Base-by-base conservation (phyloP, 2,329 filamentous ascomycete species). In the Colletotrichum chlorophyti region DNA sequence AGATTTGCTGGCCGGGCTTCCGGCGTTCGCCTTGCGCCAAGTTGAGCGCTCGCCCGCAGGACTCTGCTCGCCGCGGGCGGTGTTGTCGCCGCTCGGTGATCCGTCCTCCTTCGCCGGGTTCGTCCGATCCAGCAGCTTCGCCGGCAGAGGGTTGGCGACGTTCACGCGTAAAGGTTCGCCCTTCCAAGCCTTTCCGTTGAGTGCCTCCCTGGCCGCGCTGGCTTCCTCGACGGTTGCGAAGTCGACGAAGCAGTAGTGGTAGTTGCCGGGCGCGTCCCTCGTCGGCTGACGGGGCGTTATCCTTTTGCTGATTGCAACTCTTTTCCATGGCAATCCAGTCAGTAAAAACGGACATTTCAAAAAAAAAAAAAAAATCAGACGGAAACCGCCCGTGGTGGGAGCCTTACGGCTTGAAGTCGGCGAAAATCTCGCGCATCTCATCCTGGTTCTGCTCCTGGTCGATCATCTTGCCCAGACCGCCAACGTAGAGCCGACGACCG, bases 211-310 rank as follows among this genome's bases (percentile, higher is more conserved):
- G 19, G 84, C 86, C 9, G 71, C 70, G 29, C 78, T 70, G 0
- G 83, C 84, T 61, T 88, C 81, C 49, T 85, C 79, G 1, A 73
- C 68, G 6, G 77, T 83, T 43, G 74, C 75, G 53, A 89, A 80
- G 65, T 89, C 85, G n/a, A 89, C 83, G 58, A 89, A 89, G 64
- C 84, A 84, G 70, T 85, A 89, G 71, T 88, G 82, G 66, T 85
- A 79, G 62, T 84, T 80, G 26, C 83, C 84, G 0, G 77, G 74
- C 35, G 76, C 75, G n/a, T 74, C 69, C 23, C 74, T 75, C 57
- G 79, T 87, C 66, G 72, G 84, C 66, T 75, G 85, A 68, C 78
- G 86, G 61, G 80, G 84, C 42, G 79, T 87, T 76, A 83, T 88
- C 15, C 79, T 73, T 64, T 82, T 82, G 63, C 79, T 75, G 42